Evolutionary conservation across 2,329 filamentous ascomycete species (phyloP).

Genomic region (Gyromitra esculenta): DNA sequence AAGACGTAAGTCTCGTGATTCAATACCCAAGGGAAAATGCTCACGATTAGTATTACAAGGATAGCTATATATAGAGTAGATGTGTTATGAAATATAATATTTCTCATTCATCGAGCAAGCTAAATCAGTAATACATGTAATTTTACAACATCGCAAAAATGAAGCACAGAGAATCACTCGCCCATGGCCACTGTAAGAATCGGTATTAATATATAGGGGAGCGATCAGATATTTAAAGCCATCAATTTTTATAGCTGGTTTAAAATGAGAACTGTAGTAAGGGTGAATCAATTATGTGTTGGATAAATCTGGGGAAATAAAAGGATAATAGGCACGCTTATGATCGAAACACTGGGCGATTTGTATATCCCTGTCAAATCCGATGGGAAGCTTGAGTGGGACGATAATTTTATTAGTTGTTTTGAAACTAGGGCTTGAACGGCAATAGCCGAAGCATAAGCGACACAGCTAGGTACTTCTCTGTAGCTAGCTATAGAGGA

Average conservation of each 20-base stretch:
- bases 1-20: background rate
- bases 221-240: background rate
- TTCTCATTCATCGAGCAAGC: background rate
- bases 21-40: background rate
- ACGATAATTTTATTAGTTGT: background rate
- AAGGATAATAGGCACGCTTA: background rate
- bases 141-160: background rate
- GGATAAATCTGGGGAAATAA: background rate
- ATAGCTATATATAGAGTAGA: background rate
- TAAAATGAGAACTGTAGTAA: background rate
- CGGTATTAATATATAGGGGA: background rate
- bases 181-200: background rate
- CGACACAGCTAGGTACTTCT: background rate
- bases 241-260: background rate
- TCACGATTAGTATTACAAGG: background rate
- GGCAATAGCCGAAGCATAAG: background rate
- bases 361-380: background rate
- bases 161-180: slow-evolving; percentile 2
- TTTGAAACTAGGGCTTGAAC: background rate
- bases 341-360: background rate
- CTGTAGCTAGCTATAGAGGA: no score
- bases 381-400: background rate
- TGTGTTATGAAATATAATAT: background rate
- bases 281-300: background rate
- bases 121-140: background rate